These are phyloP conservation scores for Cercospora canescens DNA, from an alignment of 2,329 filamentous ascomycete genomes.

Conservation along the genomic window DNA sequence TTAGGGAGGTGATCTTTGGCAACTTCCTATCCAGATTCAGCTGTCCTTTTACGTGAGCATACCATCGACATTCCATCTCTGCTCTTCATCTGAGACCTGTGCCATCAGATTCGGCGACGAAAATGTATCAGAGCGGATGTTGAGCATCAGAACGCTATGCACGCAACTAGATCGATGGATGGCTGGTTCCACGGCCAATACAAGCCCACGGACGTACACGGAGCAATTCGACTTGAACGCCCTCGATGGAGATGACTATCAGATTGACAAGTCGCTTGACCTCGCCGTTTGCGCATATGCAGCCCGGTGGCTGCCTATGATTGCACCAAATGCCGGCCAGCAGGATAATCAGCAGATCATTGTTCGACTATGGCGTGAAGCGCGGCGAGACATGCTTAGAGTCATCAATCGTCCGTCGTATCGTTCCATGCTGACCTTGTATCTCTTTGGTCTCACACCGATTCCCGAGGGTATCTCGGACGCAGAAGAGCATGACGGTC, in stretches of 20 bases:
- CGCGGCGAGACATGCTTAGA: constrained; percentile 14
- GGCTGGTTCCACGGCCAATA: neutral
- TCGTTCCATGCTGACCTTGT: constrained; percentile 14
- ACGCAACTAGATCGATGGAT: constrained; percentile 16
- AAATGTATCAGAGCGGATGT: constrained; percentile 10
- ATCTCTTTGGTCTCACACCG: constrained; percentile 12
- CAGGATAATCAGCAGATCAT: neutral
- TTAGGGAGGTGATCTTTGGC: constrained; percentile 12
- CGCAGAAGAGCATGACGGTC: constrained; percentile 11
- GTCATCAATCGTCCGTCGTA: constrained; percentile 15
- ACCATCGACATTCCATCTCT: neutral
- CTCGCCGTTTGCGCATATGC: constrained; percentile 8
- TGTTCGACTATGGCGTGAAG: constrained; percentile 10
- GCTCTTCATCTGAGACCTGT: neutral
- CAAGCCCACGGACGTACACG: neutral
- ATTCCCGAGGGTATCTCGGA: constrained; percentile 16
- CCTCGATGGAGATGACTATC: neutral
- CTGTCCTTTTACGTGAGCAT: constrained; percentile 10
- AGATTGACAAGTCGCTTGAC: constrained; percentile 8
- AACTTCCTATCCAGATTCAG: constrained; percentile 14
- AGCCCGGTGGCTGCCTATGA: constrained; percentile 13
- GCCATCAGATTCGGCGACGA: constrained; percentile 14
- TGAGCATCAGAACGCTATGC: constrained; percentile 13
- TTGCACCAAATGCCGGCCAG: neutral
- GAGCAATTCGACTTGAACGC: constrained; percentile 2